Base-by-base conservation (phyloP, 768 basidiomycete species). In the Auricularia sp. region DNA sequence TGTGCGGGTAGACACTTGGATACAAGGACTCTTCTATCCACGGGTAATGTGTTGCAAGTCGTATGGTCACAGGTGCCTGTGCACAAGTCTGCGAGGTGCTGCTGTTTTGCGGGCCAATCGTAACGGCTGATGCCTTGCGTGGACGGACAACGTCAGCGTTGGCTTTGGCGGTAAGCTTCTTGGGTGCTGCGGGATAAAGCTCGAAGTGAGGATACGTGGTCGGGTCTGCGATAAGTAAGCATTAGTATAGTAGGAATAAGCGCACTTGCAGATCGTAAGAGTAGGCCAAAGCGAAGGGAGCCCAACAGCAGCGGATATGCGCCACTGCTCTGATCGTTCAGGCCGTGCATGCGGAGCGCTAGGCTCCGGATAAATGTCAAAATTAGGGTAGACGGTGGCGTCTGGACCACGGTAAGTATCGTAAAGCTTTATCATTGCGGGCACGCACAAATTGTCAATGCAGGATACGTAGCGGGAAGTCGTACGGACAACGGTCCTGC, bases 1-100 rank as follows among this genome's bases (percentile, higher is more conserved):
- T 77, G 66, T 68, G 70, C 10, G 81, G 80, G 70, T 83, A 82
- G 58, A 75, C 71, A 63, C 76, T 67, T 62, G 72, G 71, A 69
- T 80, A 59, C 56, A 59, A 4, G n/a, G 47, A 51, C 47, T 18
- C 47, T 51, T 51, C 18, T 16, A 51, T 51, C 47, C 14, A 18
- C 47, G 47, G 47, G 18, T 51, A 51, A 21, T 18, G 47, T 6
- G 47, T 21, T 6, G 47, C 11, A 18, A 51, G 47, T 51, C 16
- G 14, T 16, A 51, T 18, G 18, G 47, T 10, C 6, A 51, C 47
- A 51, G 47, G 47, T 3, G 21, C 1, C 47, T 13, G 21, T 6
- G 14, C 11, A 18, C 8, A 18, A 51, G 47, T 21, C 10, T 13
- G 11, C 4, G 39, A 42, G 39, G 39, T 42, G 39, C 13, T 42